A percentile compares a stretch with the other conserved stretches of the same genome.
Conservation (phyloP, 1,284 basidiomycete species). For the Cutaneotrichosporon sp. region DNA sequence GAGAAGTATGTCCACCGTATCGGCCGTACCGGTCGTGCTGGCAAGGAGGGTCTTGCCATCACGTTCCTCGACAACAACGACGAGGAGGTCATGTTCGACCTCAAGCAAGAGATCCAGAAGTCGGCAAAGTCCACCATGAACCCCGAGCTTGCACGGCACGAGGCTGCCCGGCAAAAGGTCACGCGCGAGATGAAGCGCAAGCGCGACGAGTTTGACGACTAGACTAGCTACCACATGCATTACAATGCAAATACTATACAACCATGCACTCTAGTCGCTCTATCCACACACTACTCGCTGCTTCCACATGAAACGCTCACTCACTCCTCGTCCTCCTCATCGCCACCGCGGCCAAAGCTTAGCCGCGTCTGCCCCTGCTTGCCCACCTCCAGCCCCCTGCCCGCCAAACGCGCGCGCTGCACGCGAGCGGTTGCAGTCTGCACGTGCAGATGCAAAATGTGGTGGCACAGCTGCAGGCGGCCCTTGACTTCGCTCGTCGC, state of each 20-base stretch:
- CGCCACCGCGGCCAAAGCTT: conserved; percentile 9
- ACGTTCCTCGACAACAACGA: conserved; percentile 96
- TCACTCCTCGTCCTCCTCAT: not conserved
- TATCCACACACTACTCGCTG: not conserved
- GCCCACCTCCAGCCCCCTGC: conserved; percentile 2
- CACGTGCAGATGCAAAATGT: not conserved
- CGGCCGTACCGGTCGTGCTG: conserved; percentile 95
- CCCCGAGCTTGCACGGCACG: conserved; percentile 81
- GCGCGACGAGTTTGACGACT: conserved; percentile 25
- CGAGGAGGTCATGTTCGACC: conserved; percentile 90
- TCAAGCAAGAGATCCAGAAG: conserved; percentile 75
- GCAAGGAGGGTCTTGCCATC: conserved; percentile 87
- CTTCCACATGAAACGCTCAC: not conserved
- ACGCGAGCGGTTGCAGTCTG: not conserved
- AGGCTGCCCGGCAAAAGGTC: conserved; percentile 82
- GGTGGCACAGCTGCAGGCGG: conserved; percentile 4
- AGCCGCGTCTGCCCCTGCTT: conserved; percentile 13
- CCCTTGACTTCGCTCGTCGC: conserved; percentile 5
- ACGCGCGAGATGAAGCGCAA: conserved; percentile 79
- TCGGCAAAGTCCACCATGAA: conserved; percentile 88
- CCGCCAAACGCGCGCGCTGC: not conserved
- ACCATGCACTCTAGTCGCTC: not conserved
- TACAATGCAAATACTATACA: conserved; percentile 5
- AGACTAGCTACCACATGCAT: conserved; percentile 2
- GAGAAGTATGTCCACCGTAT: conserved; percentile 94